These are phyloP conservation scores for Tephrocybe rancida DNA, from an alignment of 768 basidiomycete genomes.

Conservation along the genomic window DNA sequence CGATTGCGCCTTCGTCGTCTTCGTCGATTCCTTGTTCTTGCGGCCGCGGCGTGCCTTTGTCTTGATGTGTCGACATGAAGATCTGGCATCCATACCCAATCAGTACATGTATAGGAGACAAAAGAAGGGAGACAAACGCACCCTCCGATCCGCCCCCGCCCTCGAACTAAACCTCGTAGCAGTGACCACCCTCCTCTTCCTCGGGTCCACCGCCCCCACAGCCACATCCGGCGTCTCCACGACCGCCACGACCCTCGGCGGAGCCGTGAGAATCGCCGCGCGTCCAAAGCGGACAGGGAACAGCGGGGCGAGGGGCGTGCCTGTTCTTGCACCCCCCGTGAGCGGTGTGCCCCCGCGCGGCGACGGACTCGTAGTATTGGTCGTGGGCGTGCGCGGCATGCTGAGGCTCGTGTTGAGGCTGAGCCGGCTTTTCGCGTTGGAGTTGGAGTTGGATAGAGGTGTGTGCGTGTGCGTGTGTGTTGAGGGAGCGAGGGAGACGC, in stretches of 20 bases:
- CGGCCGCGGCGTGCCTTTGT: no score
- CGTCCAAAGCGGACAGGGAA: conserved; percentile 61
- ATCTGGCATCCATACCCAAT: conserved; percentile 45
- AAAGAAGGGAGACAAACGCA: conserved; percentile 26
- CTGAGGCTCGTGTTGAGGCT: conserved; percentile 27
- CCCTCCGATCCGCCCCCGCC: conserved; percentile 79
- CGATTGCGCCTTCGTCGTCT: background rate
- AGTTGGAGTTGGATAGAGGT: conserved; percentile 17
- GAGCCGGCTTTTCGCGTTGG: conserved; percentile 37
- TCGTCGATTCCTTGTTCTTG: no score
- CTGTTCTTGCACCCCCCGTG: no score
- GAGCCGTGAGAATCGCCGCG: conserved; percentile 77
- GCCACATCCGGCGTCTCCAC: conserved; percentile 89
- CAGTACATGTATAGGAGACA: conserved; percentile 2
- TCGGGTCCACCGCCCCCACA: conserved; percentile 84
- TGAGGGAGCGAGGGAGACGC: conserved; percentile 36
- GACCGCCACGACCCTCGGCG: conserved; percentile 81
- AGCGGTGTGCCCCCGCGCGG: conserved; percentile 46
- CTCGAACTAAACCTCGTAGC: conserved; percentile 87
- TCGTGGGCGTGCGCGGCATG: conserved; percentile 38
- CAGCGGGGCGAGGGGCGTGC: no score
- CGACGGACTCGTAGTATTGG: conserved; percentile 40
- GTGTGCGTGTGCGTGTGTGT: no score
- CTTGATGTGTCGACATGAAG: conserved; percentile 76
- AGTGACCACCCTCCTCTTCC: conserved; percentile 82